These are phyloP conservation scores for Pilatotrama ljubarskyi DNA, from an alignment of 768 basidiomycete genomes.

Conservation along the genomic window DNA sequence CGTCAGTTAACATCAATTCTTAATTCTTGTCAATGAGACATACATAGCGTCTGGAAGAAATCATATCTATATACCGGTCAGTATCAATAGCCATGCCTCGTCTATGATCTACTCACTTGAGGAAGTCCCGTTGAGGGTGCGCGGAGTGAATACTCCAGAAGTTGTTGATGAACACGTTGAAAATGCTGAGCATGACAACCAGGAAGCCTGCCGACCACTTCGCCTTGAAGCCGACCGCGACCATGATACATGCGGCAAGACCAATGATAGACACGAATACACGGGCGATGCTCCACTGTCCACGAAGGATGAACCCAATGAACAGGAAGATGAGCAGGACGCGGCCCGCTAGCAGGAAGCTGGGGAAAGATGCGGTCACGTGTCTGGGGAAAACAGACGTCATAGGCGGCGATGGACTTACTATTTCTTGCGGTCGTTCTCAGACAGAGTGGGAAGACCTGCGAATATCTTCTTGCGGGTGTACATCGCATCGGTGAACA, in stretches of 20 bases:
- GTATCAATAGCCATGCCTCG: background rate
- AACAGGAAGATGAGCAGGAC: constrained; percentile 98
- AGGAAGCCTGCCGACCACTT: constrained; percentile 98
- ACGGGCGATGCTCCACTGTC: constrained; percentile 84
- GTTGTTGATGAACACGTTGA: constrained; percentile 99
- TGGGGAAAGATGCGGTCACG: constrained; percentile 34
- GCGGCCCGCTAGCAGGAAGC: constrained; percentile 96
- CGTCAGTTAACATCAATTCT: background rate
- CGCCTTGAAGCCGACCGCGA: constrained; percentile 98
- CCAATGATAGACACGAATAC: constrained; percentile 89
- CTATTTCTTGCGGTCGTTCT: constrained; percentile 99
- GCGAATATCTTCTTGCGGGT: constrained; percentile 87
- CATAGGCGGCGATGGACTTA: constrained; percentile 33
- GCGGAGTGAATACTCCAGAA: constrained; percentile 94
- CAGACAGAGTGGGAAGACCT: constrained; percentile 84
- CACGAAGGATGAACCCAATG: constrained; percentile 95
- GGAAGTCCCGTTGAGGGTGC: constrained; percentile 96
- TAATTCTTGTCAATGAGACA: background rate
- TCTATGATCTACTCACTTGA: constrained; percentile 70
- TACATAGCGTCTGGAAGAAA: constrained; percentile 96
- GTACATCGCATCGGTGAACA: constrained; percentile 94
- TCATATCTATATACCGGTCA: constrained; percentile 69
- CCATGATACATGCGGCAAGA: constrained; percentile 90
- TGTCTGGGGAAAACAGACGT: constrained; percentile 1
- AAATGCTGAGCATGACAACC: constrained; percentile 84